Evolutionary conservation across 1,284 basidiomycete genomes (phyloP).

Genomic region (Rhodotorula sp.): DNA sequence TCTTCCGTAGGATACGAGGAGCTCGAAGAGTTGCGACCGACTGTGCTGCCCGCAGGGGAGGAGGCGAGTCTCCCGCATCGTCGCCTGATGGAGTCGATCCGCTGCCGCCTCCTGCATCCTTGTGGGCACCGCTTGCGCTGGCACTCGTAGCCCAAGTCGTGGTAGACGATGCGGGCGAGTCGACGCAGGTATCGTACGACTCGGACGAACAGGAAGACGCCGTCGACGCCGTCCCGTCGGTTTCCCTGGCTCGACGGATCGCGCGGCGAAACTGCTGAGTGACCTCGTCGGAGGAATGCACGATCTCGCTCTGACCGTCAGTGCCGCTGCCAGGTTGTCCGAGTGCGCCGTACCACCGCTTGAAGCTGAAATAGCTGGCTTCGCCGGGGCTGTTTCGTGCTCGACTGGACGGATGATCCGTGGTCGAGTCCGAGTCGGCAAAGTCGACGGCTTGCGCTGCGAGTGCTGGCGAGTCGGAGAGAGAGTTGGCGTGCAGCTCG

Average conservation of each 20-base stretch:
- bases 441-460: neutral
- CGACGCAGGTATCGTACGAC: neutral
- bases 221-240: neutral
- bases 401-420: neutral
- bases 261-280: constrained; percentile 7
- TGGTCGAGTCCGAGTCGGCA: neutral
- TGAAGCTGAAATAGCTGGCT: constrained; percentile 11
- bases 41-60: neutral
- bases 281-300: neutral
- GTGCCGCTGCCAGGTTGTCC: neutral
- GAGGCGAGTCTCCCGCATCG: neutral
- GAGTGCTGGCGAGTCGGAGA: neutral
- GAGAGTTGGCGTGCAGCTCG: neutral
- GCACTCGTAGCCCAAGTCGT: neutral
- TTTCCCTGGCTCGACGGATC: constrained; percentile 2
- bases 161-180: constrained; percentile 6
- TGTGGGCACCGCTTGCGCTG: neutral
- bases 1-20: neutral
- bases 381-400: neutral
- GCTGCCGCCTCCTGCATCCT: neutral
- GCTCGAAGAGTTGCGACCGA: constrained; percentile 4
- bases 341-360: constrained; percentile 11
- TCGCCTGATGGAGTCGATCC: neutral
- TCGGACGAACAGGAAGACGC: constrained; percentile 1
- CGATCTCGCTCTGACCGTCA: no score